These are phyloP conservation scores for Raffaelea arxii DNA, from an alignment of 2,329 filamentous ascomycete species.

Conservation along the genomic window DNA sequence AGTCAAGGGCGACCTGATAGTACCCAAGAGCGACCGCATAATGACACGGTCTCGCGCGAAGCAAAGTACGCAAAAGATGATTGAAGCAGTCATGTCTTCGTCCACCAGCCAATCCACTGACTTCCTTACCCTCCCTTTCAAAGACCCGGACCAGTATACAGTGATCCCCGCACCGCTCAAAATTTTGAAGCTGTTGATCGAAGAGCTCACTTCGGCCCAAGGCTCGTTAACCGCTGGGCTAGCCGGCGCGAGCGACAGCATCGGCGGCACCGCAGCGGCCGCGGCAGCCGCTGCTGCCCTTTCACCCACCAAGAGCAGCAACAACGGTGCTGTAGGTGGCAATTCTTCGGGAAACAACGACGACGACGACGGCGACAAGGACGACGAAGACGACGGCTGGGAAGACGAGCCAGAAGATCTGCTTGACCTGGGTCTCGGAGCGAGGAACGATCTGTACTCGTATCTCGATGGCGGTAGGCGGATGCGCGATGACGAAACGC, in stretches of 20 bases:
- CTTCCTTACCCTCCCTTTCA: conserved; percentile 16
- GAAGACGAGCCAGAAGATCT: conserved; percentile 82
- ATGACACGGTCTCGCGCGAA: conserved; percentile 89
- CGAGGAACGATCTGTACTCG: conserved; percentile 71
- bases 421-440: conserved; percentile 63
- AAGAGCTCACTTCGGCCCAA: conserved; percentile 77
- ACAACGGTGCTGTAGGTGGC: background rate
- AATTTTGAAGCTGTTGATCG: conserved; percentile 90
- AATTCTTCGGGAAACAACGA: too few relatives aligned
- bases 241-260: conserved; percentile 5
- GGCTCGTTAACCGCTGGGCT: conserved; percentile 39
- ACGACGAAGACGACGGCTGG: conserved; percentile 66
- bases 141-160: conserved; percentile 83
- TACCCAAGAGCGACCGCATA: conserved; percentile 70
- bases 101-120: background rate
- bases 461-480: conserved; percentile 55
- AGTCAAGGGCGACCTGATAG: conserved; percentile 87
- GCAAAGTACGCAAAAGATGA: conserved; percentile 46
- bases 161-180: conserved; percentile 82
- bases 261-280: conserved; percentile 40
- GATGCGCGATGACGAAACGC: conserved; percentile 81
- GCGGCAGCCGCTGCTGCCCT: conserved; percentile 46
- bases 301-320: background rate
- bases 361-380: conserved; percentile 45
- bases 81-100: conserved; percentile 1